A percentile compares a stretch with the other conserved stretches of the same genome.
Conservation (phyloP, 2,329 filamentous ascomycete species). For the Exophiala phaeomuriformis region DNA sequence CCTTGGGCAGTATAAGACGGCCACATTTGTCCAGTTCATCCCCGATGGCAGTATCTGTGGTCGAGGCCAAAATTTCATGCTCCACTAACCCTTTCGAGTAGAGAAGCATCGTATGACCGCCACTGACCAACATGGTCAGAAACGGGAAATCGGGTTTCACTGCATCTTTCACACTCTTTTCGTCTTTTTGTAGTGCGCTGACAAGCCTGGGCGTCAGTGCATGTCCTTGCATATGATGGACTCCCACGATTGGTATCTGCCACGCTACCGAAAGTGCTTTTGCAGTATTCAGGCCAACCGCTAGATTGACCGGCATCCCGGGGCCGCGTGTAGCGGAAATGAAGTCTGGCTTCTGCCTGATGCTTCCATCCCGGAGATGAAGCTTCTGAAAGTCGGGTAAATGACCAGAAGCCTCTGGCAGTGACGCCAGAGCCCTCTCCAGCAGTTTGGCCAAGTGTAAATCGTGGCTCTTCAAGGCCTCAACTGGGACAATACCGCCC, state of each 20-base stretch:
- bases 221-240: conserved; percentile 98
- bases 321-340: conserved; percentile 86
- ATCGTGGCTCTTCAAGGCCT: conserved; percentile 69
- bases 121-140: conserved; percentile 79
- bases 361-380: conserved; percentile 23
- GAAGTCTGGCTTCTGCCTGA: conserved; percentile 61
- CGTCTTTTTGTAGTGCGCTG: conserved; percentile 46
- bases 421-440: conserved; percentile 50
- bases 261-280: conserved; percentile 82
- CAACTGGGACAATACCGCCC: conserved; percentile 70
- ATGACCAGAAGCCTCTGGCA: conserved; percentile 39
- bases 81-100: conserved; percentile 60
- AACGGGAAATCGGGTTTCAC: conserved; percentile 64
- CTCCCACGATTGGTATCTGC: conserved; percentile 72
- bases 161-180: conserved; percentile 4
- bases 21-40: conserved; percentile 85
- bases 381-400: conserved; percentile 3
- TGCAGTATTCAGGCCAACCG: conserved; percentile 70
- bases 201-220: conserved; percentile 78
- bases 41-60: conserved; percentile 77
- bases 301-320: conserved; percentile 74
- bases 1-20: conserved; percentile 62
- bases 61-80: conserved; percentile 66
- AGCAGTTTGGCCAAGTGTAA: conserved; percentile 62
- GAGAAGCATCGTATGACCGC: conserved; percentile 84